These are phyloP conservation scores for Yueomyces sp. DNA, from an alignment of 805 yeast genomes.

Conservation along the genomic window DNA sequence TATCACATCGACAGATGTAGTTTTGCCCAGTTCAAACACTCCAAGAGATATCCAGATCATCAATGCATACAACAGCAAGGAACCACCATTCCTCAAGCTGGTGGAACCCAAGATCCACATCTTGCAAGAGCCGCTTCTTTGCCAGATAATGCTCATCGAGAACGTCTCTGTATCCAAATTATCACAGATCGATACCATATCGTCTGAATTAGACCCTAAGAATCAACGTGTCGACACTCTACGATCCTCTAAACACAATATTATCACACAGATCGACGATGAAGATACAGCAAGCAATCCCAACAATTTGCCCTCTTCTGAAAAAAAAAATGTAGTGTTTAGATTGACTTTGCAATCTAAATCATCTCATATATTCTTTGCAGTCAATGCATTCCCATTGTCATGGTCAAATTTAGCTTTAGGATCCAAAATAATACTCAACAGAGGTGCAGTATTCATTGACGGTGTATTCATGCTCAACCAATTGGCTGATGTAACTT, in stretches of 20 bases:
- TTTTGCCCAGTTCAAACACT: conserved; percentile 2
- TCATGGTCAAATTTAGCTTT: conserved; percentile 35
- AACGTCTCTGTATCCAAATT: conserved; percentile 39
- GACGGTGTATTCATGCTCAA: conserved; percentile 12
- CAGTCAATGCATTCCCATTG: conserved; percentile 41
- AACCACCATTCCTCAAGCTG: conserved; percentile 7
- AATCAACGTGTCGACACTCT: conserved; percentile 48
- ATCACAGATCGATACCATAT: conserved; percentile 43
- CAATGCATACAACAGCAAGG: conserved; percentile 8
- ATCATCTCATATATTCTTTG: conserved; percentile 38
- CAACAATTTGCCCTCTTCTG: background rate
- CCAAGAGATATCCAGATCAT: conserved; percentile 8
- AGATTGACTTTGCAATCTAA: conserved; percentile 48
- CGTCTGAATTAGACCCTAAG: conserved; percentile 39
- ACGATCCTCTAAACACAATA: background rate
- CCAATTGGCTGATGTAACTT: conserved; percentile 17
- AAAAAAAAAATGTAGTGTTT: conserved; percentile 20
- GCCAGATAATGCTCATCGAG: conserved; percentile 43
- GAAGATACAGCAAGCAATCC: conserved; percentile 25
- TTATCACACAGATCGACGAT: conserved; percentile 37
- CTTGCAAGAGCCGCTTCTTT: conserved; percentile 25
- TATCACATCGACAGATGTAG: conserved; percentile 8
- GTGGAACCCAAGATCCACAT: background rate
- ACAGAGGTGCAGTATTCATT: conserved; percentile 32
- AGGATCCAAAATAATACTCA: conserved; percentile 47